Base-by-base conservation (phyloP, 768 basidiomycete species). In the Fomitopsis serialis region DNA sequence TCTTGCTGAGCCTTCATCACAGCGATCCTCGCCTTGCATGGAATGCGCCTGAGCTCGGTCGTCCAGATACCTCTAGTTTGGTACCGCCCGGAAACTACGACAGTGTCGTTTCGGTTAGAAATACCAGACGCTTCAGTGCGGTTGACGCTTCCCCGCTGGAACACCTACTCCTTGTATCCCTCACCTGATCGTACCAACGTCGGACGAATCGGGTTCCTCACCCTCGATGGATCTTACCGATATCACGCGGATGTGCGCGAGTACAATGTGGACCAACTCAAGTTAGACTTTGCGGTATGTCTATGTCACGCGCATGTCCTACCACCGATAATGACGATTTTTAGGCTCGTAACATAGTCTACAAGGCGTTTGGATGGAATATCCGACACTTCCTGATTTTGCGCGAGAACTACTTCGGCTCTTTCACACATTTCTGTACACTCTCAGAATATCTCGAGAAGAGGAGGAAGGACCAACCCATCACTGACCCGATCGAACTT, bases 351-450 rank as follows among this genome's bases (percentile, higher is more conserved):
- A 76, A 82, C 32, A 63, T 84, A 32, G 71, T 79, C 9, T 87
- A 85, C 70, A 89, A 87, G 65, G 73, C 77, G 1, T 71, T 92
- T 49, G 95, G 93, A 22, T 97, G 95, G 95, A 84, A 84, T 2
- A 79, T 95, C 55, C 83, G 94, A 35, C 85, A 92, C 63, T 77
- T 96, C 58, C 89, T 98, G 83, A 82, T 87, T 37, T 63, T 97
- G 54, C 84, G 88, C 44, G 92, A 96, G 63, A 98, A 98, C 68
- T 98, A 98, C 68, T 83, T 98, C 47, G 96, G 96, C 11, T 78
- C 82, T 4, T 98, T 97, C 69, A 97, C 93, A 1, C 89, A 96
- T 59, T 98, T 95, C 61, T 85, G 86, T 2, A 97, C 92, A 0
- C 74, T 92, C 40, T 79, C 78, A 21, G 96, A 98, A 71, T 96